Evolutionary conservation across 306 rosid species (phyloP).

Genomic region (Crotalaria pallida): DNA sequence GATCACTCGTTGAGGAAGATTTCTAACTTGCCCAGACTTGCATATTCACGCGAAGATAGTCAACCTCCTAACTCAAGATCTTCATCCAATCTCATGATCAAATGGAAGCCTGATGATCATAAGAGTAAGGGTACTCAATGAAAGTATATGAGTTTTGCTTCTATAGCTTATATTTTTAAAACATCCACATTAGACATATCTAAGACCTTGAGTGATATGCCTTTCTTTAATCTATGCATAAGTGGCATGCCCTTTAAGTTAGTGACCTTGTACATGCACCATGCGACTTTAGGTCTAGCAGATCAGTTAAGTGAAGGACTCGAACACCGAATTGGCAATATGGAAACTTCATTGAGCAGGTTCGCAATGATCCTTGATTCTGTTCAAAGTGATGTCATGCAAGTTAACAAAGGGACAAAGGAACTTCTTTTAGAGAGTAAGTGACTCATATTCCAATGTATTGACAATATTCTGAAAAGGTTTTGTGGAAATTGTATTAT

Average conservation of each 20-base stretch:
- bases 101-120: conserved; percentile 67
- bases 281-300: conserved; percentile 25
- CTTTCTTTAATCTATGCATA: conserved; percentile 1
- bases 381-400: conserved; percentile 77
- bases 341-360: conserved; percentile 84
- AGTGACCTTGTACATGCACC: conserved; percentile 4
- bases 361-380: conserved; percentile 91
- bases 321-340: conserved; percentile 69
- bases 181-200: background rate
- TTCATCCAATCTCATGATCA: conserved; percentile 57
- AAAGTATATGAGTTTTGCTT: conserved; percentile 2
- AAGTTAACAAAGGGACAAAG: conserved; percentile 79
- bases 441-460: conserved; percentile 25
- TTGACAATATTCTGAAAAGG: conserved; percentile 24
- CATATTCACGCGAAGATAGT: conserved; percentile 69
- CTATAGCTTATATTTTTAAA: background rate
- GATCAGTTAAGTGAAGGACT: conserved; percentile 83
- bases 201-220: background rate
- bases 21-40: conserved; percentile 48
- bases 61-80: conserved; percentile 65
- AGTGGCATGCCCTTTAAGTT: conserved; percentile 6
- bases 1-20: conserved; percentile 62
- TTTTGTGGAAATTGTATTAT: background rate
- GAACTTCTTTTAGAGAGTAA: conserved; percentile 72
- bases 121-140: conserved; percentile 52